Conservation (phyloP, 805 yeast genomes). For the Ogataea pilisensis region DNA sequence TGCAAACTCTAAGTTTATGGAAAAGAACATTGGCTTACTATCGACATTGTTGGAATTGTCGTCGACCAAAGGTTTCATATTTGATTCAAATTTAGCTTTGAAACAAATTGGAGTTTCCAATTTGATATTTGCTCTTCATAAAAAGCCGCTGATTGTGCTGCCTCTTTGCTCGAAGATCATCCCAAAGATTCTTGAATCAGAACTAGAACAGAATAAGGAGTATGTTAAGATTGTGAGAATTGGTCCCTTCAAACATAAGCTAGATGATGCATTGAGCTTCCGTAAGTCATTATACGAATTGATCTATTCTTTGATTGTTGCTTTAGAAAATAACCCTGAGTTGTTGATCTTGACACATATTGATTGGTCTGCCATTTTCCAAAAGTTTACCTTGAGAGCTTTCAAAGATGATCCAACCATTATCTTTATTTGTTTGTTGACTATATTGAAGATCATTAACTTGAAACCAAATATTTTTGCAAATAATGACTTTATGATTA, state of each 20-base stretch:
- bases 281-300: conserved; percentile 71
- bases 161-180: conserved; percentile 44
- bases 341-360: conserved; percentile 16
- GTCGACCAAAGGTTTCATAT: conserved; percentile 22
- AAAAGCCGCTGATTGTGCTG: conserved; percentile 44
- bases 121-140: conserved; percentile 55
- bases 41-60: conserved; percentile 24
- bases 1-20: conserved; percentile 11
- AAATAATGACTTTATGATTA: conserved; percentile 17
- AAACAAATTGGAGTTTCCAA: conserved; percentile 59
- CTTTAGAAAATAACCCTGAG: conserved; percentile 27
- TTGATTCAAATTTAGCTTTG: conserved; percentile 43
- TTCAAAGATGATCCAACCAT: conserved; percentile 61
- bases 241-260: conserved; percentile 83
- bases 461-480: conserved; percentile 24
- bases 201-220: conserved; percentile 50
- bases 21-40: conserved; percentile 7
- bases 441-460: conserved; percentile 36
- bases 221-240: conserved; percentile 66
- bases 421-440: conserved; percentile 48
- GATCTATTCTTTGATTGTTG: conserved; percentile 47
- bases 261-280: conserved; percentile 72
- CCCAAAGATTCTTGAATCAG: conserved; percentile 46
- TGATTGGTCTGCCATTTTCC: conserved; percentile 29
- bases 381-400: conserved; percentile 43